Conservation (phyloP, 2,329 filamentous ascomycete species). For the Colletotrichum phormii region DNA sequence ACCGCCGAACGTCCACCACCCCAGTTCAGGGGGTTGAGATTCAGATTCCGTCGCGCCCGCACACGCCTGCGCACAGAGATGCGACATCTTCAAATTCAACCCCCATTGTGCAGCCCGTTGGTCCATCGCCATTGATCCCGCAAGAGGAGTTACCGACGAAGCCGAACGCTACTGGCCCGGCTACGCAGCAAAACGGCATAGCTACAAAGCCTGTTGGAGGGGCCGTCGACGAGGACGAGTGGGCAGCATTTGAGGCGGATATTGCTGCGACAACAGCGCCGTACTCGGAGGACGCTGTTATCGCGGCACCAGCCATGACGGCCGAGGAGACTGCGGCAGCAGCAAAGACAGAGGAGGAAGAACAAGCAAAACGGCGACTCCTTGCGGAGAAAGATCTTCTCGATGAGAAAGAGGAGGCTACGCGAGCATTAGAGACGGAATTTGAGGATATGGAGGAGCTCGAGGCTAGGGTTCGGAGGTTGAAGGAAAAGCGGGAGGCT, state of each 20-base stretch:
- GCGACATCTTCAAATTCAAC: slow-evolving; percentile 55
- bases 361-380: slow-evolving; percentile 62
- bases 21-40: slow-evolving; percentile 69
- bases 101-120: slow-evolving; percentile 42
- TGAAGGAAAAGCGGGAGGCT: slow-evolving; percentile 79
- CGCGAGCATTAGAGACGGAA: slow-evolving; percentile 78
- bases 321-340: slow-evolving; percentile 71
- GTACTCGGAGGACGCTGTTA: slow-evolving; percentile 64
- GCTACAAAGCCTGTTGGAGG: slow-evolving; percentile 35
- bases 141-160: slow-evolving; percentile 38
- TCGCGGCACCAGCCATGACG: slow-evolving; percentile 76
- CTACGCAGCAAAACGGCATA: slow-evolving; percentile 35
- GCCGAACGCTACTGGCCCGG: slow-evolving; percentile 18
- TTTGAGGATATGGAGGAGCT: slow-evolving; percentile 87
- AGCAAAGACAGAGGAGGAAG: slow-evolving; percentile 61
- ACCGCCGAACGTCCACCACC: slow-evolving; percentile 62
- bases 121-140: slow-evolving; percentile 52
- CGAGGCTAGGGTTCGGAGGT: slow-evolving; percentile 74
- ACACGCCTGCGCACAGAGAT: slow-evolving; percentile 64
- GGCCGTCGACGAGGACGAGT: slow-evolving; percentile 78
- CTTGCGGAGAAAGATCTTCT: slow-evolving; percentile 67
- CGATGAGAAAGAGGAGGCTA: slow-evolving; percentile 82
- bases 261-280: slow-evolving; percentile 65
- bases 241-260: slow-evolving; percentile 89
- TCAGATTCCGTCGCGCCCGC: slow-evolving; percentile 72